Conservation (phyloP, 2,329 filamentous ascomycete genomes). For the Apiospora marii region DNA sequence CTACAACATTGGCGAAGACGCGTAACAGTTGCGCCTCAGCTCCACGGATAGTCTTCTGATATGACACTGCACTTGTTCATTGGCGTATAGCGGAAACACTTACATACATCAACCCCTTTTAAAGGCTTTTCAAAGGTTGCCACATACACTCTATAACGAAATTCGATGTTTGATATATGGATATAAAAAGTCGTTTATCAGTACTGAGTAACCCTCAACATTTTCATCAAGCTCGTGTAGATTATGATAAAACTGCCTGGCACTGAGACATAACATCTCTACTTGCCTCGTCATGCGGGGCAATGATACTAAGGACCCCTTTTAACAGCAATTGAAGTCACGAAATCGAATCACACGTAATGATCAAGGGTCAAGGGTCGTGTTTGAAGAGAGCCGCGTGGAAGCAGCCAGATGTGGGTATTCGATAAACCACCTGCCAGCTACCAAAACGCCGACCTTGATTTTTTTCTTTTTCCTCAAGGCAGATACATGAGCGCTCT, state of each 20-base stretch:
- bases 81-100: neutral
- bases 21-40: neutral
- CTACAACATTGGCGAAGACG: neutral
- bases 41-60: neutral
- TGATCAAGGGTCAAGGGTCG: neutral
- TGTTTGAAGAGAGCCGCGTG: neutral
- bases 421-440: conserved; percentile 24
- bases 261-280: too few relatives aligned
- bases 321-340: neutral
- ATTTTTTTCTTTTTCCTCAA: conserved; percentile 2
- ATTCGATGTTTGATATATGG: too few relatives aligned
- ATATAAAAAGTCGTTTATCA: neutral
- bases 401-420: conserved; percentile 20
- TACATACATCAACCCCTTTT: neutral
- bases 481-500: conserved; percentile 7
- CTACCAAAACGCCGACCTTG: conserved; percentile 24
- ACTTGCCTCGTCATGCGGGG: neutral
- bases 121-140: neutral
- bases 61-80: neutral
- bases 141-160: neutral
- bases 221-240: neutral
- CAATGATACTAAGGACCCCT: neutral
- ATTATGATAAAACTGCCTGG: too few relatives aligned
- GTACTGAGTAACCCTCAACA: neutral
- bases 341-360: neutral